phyloP scores from a whole-genome alignment of 2,329 filamentous ascomycete species.

The Aspergillus bombycis region DNA sequence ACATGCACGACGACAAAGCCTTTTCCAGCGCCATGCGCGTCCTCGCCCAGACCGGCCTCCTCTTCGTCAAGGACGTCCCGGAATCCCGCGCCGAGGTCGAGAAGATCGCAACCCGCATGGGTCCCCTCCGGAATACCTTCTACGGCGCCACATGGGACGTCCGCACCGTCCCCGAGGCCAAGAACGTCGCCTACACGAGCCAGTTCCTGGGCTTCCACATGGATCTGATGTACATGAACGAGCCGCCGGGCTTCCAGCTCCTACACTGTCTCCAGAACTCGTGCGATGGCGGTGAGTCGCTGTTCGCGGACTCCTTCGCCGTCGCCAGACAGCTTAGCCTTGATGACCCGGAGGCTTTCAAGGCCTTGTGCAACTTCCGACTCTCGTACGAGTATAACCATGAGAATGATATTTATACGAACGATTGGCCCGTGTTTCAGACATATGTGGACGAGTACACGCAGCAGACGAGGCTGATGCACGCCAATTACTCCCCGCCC shows the following conservation, averaged over 20 bases:
- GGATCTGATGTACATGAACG: conserved; percentile 83
- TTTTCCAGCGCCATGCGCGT: conserved; percentile 66
- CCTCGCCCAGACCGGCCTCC: conserved; percentile 68
- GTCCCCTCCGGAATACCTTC: conserved; percentile 80
- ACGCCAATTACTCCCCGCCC: conserved; percentile 74
- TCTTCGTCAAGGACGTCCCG: conserved; percentile 78
- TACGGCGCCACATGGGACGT: conserved; percentile 94
- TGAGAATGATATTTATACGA: conserved; percentile 65
- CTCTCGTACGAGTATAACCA: conserved; percentile 72
- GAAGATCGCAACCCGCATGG: conserved; percentile 71
- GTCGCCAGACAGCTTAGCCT: conserved; percentile 51
- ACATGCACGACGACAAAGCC: conserved; percentile 62
- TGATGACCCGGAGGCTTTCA: conserved; percentile 18
- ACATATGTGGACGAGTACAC: conserved; percentile 2
- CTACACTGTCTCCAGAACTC: conserved; percentile 87
- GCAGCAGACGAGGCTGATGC: conserved; percentile 33
- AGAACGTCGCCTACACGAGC: conserved; percentile 90
- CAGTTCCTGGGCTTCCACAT: conserved; percentile 85
- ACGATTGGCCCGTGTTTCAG: conserved; percentile 60
- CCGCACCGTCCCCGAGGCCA: conserved; percentile 75
- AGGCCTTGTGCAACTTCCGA: conserved; percentile 45
- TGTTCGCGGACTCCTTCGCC: conserved; percentile 77
- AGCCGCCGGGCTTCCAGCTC: conserved; percentile 80
- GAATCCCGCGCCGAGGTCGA: conserved; percentile 67
- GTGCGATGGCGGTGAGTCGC: conserved; percentile 76